Evolutionary conservation across 2,329 filamentous ascomycete genomes (phyloP), one percentile per base, ranked within the genome.

Genomic region (Aspergillus unguis): DNA sequence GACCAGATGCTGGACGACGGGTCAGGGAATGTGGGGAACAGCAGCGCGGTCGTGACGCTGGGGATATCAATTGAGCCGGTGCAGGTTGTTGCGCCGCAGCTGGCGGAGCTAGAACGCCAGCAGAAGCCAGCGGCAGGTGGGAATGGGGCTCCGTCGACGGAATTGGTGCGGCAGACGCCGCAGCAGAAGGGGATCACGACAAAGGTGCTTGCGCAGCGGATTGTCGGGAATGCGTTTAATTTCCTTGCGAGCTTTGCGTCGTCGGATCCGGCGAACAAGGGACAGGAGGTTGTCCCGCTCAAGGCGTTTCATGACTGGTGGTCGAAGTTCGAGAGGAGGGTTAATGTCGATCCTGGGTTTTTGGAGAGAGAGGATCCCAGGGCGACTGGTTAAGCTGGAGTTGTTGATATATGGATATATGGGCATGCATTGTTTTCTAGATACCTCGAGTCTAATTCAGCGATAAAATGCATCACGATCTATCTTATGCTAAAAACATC

Each of bases 281-380:
- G 87, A 0, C 82, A 87, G 42, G 92, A 97, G 69, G 87, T 95
- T 9, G 89, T 99, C 26, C 92, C 94, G n/a, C 74, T 99, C 58
- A 94, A 89, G 74, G 90, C 88, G 4, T 99, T 99, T 70, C 87
- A 95, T 74, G 90, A 95, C 53, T 99, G 95, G 94, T 99, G 95
- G 94, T 82, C 80, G 55, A 97, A 96, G 73, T 99, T 99, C 74
- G 92, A 99, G 76, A 83, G 84, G 56, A 86, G 85, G 66, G 82
- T 99, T 36, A 86, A 92, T 63, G 80, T 83, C 58, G 94, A 99
- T 74, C 92, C 94, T 0, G 83, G 84, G 5, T 99, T 99, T 69
- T 76, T 99, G 61, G 92, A 97, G 73, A 83, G 86, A 63, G 83
- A 80, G 51, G 81, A 83, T 58, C 77, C 78, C 17, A 64, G 56